A percentile compares a stretch with the other conserved stretches of the same genome.
Conservation (phyloP, 352 stramenopile genomes). For the Globisporangium splendens region DNA sequence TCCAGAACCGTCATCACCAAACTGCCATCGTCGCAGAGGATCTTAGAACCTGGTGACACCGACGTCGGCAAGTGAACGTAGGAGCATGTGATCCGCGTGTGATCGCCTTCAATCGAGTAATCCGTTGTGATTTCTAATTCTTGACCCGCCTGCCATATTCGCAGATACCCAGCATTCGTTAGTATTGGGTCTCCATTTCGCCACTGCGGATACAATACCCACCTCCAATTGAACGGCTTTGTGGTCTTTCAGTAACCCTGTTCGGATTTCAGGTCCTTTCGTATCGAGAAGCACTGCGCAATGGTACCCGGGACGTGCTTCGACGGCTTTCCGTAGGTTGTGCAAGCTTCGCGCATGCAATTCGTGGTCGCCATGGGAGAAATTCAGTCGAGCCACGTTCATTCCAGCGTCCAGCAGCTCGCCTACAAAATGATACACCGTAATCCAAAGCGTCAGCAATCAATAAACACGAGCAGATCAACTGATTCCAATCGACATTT, state of each 20-base stretch:
- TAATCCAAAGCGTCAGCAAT: too few relatives aligned
- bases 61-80: constrained; percentile 92
- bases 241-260: constrained; percentile 75
- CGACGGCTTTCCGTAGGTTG: constrained; percentile 87
- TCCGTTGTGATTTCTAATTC: constrained; percentile 89
- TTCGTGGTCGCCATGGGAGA: constrained; percentile 98
- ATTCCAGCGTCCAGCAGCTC: constrained; percentile 89
- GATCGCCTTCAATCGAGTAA: constrained; percentile 79
- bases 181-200: too few relatives aligned
- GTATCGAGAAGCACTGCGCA: constrained; percentile 96
- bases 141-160: constrained; percentile 47
- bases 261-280: constrained; percentile 96
- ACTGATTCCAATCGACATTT: background rate
- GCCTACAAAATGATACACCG: too few relatives aligned
- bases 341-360: constrained; percentile 83
- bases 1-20: constrained; percentile 91
- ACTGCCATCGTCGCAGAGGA: constrained; percentile 96
- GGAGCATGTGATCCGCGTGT: constrained; percentile 87
- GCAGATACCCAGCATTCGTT: too few relatives aligned
- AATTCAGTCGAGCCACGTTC: constrained; percentile 98
- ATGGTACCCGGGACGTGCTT: constrained; percentile 62
- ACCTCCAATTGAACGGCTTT: constrained; percentile 64
- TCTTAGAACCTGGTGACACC: constrained; percentile 90
- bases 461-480: too few relatives aligned
- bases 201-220: background rate